Conservation (phyloP, 75 land plant genomes). For the Azolla pinnata region DNA sequence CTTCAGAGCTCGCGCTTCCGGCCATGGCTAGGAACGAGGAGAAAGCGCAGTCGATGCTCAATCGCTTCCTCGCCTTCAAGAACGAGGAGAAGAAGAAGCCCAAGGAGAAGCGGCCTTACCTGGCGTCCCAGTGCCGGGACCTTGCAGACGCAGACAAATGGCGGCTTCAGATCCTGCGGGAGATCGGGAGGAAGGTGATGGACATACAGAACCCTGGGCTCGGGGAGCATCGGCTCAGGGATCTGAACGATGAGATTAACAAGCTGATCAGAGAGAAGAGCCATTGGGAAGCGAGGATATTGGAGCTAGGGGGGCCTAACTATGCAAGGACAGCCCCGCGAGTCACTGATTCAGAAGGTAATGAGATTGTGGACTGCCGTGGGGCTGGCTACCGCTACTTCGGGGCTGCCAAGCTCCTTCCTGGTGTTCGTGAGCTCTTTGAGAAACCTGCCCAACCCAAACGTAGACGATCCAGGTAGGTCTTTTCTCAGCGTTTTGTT, state of each 20-base stretch:
- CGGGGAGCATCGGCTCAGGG: slow-evolving; percentile 30
- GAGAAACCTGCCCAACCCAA: slow-evolving; percentile 76
- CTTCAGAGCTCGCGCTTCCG: no score
- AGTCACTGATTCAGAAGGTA: slow-evolving; percentile 71
- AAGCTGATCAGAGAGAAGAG: slow-evolving; percentile 32
- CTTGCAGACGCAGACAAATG: slow-evolving; percentile 35
- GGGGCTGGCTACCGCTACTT: slow-evolving; percentile 90
- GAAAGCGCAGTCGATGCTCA: slow-evolving; percentile 43
- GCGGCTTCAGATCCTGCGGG: slow-evolving; percentile 25
- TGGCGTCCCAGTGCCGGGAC: slow-evolving; percentile 34
- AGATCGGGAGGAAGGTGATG: slow-evolving; percentile 33
- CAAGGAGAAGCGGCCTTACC: slow-evolving; percentile 27
- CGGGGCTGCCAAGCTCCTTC: slow-evolving; percentile 92
- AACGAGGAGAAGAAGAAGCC: slow-evolving; percentile 35
- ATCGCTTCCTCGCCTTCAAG: slow-evolving; percentile 26
- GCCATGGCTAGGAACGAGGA: slow-evolving; percentile 37
- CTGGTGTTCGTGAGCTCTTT: slow-evolving; percentile 85
- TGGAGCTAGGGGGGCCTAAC: slow-evolving; percentile 67
- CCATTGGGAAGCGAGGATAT: slow-evolving; percentile 91
- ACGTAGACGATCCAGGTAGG: slow-evolving; percentile 48
- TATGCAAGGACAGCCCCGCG: background rate
- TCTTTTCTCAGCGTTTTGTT: no score
- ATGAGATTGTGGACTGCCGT: slow-evolving; percentile 61
- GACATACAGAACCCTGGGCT: slow-evolving; percentile 38
- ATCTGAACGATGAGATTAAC: slow-evolving; percentile 30